Evolutionary conservation across 257 asterid genomes (phyloP).

Genomic region (Gardenia jasminoides): DNA sequence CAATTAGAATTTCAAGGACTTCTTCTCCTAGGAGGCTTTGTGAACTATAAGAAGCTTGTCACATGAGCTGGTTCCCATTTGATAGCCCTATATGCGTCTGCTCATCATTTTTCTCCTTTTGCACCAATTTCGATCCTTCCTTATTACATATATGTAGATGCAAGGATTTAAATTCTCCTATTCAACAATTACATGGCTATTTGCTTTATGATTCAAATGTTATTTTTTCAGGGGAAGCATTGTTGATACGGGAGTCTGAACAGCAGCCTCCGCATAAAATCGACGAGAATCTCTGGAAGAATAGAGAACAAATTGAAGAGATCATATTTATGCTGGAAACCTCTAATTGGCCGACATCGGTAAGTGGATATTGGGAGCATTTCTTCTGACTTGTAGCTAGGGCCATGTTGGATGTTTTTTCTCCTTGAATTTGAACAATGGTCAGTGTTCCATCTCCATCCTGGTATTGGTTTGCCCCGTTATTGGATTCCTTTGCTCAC

Average conservation of each 20-base stretch:
- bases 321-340: conserved; percentile 60
- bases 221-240: conserved; percentile 52
- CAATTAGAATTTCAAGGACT: too few species aligned
- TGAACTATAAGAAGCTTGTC: not conserved
- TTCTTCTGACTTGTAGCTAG: not conserved
- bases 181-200: not conserved
- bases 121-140: not conserved
- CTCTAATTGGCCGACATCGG: conserved; percentile 64
- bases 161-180: not conserved
- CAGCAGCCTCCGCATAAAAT: conserved; percentile 88
- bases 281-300: conserved; percentile 96
- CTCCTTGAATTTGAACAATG: not conserved
- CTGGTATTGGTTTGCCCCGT: not conserved
- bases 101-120: not conserved
- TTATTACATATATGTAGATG: too few species aligned
- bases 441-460: not conserved
- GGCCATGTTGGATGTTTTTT: not conserved
- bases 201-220: conserved; percentile 13
- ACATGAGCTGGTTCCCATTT: not conserved
- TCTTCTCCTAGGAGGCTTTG: not conserved
- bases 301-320: conserved; percentile 93
- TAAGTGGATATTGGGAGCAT: conserved; percentile 30
- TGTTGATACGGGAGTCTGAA: conserved; percentile 68
- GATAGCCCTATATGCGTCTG: not conserved
- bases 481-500: too few species aligned